Evolutionary conservation across 306 rosid species (phyloP), one percentile per base, ranked within the genome.

Genomic region (Alnus glutinosa): DNA sequence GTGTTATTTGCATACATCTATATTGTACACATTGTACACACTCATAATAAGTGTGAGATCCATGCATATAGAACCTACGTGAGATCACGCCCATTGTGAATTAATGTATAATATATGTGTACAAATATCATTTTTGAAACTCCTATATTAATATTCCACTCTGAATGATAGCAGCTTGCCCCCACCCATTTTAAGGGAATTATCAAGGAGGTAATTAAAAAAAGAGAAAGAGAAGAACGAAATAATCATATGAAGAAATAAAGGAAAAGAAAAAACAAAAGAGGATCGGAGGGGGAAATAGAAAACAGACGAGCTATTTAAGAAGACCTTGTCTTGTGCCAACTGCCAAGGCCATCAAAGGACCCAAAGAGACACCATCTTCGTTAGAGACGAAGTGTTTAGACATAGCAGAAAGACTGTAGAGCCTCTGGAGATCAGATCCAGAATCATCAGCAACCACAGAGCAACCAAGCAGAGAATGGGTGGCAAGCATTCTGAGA

Each of bases 391-490:
- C 83, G 37, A 79, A 81, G 30, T 3, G 62, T 14, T 23, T 67
- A 34, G 87, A 67, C 47, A 78, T 83, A 0, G 80, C 77, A 7
- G 39, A 36, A 2, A 87, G 84, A 67, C 86, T 52, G 55, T 89
- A 87, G 9, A 87, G 30, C 59, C 84, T 87, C 36, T 63, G 72
- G 23, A 30, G 3, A 23, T 23, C 28, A 49, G 61, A 15, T 0
- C 81, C 85, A 14, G 19, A 5, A 10, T 59, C 11, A 16, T 63
- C 80, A 39, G 7, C 44, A 4, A 9, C 77, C 14, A 68, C 7
- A 55, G 87, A 79, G 78, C 89, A 85, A 3, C 5, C 36, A 2
- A 89, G 82, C 42, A 87, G 71, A 39, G 88, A 85, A 76, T 87
- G 77, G 36, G 75, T 63, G 9, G 76, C 63, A 3, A 72, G 30